Conservation (phyloP, 345 rosid genomes). For the Populus ilicifolia region DNA sequence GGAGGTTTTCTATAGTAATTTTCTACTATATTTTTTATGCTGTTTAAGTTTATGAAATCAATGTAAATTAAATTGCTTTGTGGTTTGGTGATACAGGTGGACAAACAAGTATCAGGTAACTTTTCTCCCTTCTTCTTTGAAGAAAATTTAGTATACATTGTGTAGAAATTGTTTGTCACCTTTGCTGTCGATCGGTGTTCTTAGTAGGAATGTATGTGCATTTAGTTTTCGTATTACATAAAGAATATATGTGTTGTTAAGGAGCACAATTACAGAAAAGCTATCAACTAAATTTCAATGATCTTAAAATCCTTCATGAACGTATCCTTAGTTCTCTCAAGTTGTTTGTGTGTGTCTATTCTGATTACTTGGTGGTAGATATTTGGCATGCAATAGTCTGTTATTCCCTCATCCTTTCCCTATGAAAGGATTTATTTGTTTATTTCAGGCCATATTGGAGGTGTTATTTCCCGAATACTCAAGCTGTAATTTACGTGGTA, state of each 20-base stretch:
- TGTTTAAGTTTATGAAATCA: not conserved
- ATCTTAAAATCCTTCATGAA: not conserved
- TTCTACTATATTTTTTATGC: not conserved
- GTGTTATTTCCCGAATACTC: conserved; percentile 80
- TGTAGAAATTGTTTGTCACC: not conserved
- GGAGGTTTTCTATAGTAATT: not conserved
- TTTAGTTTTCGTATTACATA: not conserved
- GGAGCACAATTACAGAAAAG: not conserved
- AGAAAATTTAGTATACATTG: not conserved
- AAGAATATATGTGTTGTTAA: not conserved
- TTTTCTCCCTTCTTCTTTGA: not conserved
- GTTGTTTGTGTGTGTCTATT: not conserved
- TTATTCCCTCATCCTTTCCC: not conserved
- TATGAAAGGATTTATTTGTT: not conserved
- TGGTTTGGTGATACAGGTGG: conserved; percentile 21
- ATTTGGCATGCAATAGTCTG: not conserved
- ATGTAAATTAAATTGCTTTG: not conserved
- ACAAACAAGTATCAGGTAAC: conserved; percentile 25
- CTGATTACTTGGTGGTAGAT: not conserved
- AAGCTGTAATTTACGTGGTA: conserved; percentile 71
- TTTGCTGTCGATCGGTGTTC: not conserved
- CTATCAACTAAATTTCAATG: not conserved
- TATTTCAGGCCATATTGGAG: conserved; percentile 74
- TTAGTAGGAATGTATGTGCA: not conserved
- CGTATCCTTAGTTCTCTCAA: not conserved